Evolutionary conservation across 352 stramenopile genomes (phyloP), one percentile per base, ranked within the genome.

Genomic region (Phytophthora cryptogea): DNA sequence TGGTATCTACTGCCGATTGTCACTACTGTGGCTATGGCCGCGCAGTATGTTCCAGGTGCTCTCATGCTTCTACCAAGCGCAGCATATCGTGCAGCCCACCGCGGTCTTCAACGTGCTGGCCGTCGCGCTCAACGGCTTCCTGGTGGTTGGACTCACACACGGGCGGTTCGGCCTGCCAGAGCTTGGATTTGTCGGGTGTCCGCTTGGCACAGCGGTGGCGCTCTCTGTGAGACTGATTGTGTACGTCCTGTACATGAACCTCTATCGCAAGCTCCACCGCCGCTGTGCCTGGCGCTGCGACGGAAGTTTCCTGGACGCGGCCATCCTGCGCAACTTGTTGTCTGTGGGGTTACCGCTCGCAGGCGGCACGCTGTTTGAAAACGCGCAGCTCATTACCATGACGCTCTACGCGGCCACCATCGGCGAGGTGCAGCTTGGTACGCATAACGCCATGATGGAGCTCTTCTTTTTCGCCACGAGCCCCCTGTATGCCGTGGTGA

Each of bases 391-490:
- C 0, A 72, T 90, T 43, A 85, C 72, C 40, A 90, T 96, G 70
- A 80, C 83, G 47, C 54, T 94, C 14, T 89, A 93, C 23, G 77
- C 87, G 6, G 80, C 76, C 30, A 74, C 55, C 28, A 85, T 94
- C 61, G 77, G 82, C 26, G 74, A 94, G 53, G 56, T 88, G 4
- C 82, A 94, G 53, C 66, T 95, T 10, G 83, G 77, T 17, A 76
- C 86, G 13, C 83, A 95, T 63, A 92, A 87, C 58, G 76, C 83
- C 13, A 94, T 94, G 84, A 88, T 94, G 71, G 86, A 94, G 64
- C 63, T 94, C 27, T 90, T 94, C 64, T 88, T 88, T 64, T 88
- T 96, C 59, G 72, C 84, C 33, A 90, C 82, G 35, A 83, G 71
- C 23, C 81, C 78, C 7, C 83, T 94, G 32, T 95, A 88, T 60